A percentile compares a stretch with the other conserved stretches of the same genome.
Conservation (phyloP, 495 filamentous ascomycete species). For the Pseudevernia furfuracea region DNA sequence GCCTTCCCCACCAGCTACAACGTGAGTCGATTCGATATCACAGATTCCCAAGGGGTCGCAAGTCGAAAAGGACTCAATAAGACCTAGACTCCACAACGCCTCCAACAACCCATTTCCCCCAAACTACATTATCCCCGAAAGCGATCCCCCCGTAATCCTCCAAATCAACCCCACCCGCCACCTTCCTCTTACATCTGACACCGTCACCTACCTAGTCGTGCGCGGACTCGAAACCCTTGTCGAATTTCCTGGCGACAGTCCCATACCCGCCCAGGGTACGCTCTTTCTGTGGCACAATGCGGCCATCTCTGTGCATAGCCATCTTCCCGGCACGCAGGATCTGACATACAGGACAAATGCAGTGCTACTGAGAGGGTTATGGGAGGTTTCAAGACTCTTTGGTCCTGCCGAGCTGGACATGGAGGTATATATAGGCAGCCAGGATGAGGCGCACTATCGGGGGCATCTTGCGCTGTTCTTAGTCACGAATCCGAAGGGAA, state of each 20-base stretch:
- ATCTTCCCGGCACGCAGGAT: not conserved
- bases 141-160: not conserved
- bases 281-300: not conserved
- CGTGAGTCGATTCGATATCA: not conserved
- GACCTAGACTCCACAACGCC: not conserved
- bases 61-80: not conserved
- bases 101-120: not conserved
- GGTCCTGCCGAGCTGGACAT: not conserved
- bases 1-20: not conserved
- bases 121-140: not conserved
- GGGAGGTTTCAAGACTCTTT: not conserved
- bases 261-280: not conserved
- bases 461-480: not conserved
- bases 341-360: not conserved
- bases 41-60: not conserved
- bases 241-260: not conserved
- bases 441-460: not conserved
- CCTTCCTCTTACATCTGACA: not conserved
- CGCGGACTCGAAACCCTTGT: not conserved
- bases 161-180: not conserved
- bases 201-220: not conserved
- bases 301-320: not conserved
- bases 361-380: not conserved
- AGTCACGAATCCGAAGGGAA: not conserved
- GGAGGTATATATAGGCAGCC: not conserved